A percentile compares a stretch with the other conserved stretches of the same genome.
phyloP scores from a whole-genome alignment of 2,329 filamentous ascomycete species.

The Cercospora janseana region DNA sequence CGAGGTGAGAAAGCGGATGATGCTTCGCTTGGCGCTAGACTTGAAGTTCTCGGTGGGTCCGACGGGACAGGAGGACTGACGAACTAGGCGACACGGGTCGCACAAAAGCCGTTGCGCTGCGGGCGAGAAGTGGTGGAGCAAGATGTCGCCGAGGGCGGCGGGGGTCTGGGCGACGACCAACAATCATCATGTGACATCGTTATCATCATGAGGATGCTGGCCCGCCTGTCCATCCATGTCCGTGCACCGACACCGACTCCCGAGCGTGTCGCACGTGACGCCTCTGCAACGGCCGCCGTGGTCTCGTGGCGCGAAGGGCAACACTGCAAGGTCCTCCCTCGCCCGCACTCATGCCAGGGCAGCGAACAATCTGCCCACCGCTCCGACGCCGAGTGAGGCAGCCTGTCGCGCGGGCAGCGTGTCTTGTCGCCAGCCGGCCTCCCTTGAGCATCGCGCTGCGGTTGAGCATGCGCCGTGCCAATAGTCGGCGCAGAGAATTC shows the following conservation, averaged over 20 bases:
- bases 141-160: not conserved
- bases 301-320: too few relatives aligned
- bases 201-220: not conserved
- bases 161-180: too few relatives aligned
- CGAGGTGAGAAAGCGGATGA: not conserved
- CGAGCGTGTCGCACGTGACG: too few relatives aligned
- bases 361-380: constrained; percentile 2
- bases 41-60: constrained; percentile 1
- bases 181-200: not conserved
- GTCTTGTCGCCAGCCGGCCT: too few relatives aligned
- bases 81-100: not conserved
- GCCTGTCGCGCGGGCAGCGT: not conserved
- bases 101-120: not conserved
- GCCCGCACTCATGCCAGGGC: constrained; percentile 7
- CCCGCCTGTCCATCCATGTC: not conserved
- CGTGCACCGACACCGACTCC: too few relatives aligned
- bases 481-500: constrained; percentile 5
- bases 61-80: not conserved
- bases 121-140: constrained; percentile 7
- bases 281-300: too few relatives aligned
- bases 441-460: constrained; percentile 1
- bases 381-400: not conserved
- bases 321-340: not conserved
- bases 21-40: constrained; percentile 1
- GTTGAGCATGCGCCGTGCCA: constrained; percentile 10